These are phyloP conservation scores for Pythium utonaiense DNA, from an alignment of 352 stramenopile genomes.

Conservation along the genomic window DNA sequence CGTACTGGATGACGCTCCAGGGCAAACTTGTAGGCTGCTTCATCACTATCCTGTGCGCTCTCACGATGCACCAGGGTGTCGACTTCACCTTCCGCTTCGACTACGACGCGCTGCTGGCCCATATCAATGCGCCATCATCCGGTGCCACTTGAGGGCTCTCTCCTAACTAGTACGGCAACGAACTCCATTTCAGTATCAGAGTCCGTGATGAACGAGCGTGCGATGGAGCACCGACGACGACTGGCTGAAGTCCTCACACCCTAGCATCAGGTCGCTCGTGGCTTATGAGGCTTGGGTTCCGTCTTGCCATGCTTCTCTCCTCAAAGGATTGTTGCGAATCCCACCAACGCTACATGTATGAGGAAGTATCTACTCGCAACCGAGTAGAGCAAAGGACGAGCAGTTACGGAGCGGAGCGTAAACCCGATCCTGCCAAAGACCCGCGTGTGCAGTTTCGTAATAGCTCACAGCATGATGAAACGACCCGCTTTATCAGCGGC, in stretches of 20 bases:
- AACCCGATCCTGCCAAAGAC: neutral
- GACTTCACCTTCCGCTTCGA: slow-evolving; percentile 3
- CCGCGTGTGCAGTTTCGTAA: neutral
- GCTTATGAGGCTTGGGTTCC: too few relatives aligned
- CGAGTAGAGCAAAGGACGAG: neutral
- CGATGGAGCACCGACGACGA: too few relatives aligned
- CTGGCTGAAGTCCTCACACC: too few relatives aligned
- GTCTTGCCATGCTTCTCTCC: too few relatives aligned
- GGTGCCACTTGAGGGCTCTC: neutral
- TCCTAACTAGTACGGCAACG: too few relatives aligned
- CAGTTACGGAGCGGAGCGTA: neutral
- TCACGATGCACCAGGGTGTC: slow-evolving; percentile 14
- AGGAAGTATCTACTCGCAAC: neutral
- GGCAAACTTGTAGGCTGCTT: slow-evolving; percentile 31
- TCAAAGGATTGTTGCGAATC: too few relatives aligned
- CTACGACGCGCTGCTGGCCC: neutral
- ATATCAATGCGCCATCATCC: neutral
- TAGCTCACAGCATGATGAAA: too few relatives aligned
- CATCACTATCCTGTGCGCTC: slow-evolving; percentile 4
- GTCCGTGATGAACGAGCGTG: too few relatives aligned
- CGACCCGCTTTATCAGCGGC: neutral
- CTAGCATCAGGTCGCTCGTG: too few relatives aligned
- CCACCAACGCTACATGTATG: too few relatives aligned
- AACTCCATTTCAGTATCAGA: too few relatives aligned
- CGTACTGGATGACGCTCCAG: slow-evolving; percentile 32